Percentiles rank a stretch among this genome's conserved stretches.
Conservation (phyloP, 345 rosid genomes). For the Abelmoschus esculentus region DNA sequence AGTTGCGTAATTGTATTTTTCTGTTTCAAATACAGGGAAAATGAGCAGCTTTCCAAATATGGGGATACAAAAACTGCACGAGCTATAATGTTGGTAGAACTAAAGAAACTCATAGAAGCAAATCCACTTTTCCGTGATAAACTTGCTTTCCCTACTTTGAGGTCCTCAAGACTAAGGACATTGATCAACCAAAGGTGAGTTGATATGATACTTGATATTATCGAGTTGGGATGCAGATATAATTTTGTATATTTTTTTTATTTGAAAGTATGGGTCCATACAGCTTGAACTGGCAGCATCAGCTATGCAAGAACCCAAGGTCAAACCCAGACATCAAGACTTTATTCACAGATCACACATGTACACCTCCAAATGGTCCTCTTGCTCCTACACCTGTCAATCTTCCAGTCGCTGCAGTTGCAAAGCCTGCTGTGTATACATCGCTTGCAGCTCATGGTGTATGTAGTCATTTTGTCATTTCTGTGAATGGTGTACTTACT, state of each 20-base stretch:
- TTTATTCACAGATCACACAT: constrained; percentile 64
- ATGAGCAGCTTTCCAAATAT: constrained; percentile 6
- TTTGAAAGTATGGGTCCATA: neutral
- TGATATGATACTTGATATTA: constrained; percentile 17
- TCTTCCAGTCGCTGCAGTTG: constrained; percentile 19
- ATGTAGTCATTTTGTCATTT: neutral
- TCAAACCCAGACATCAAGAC: constrained; percentile 73
- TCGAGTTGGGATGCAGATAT: neutral
- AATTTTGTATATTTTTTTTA: neutral
- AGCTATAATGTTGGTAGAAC: constrained; percentile 3
- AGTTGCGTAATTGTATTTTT: neutral
- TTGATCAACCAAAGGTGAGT: constrained; percentile 68
- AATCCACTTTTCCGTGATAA: constrained; percentile 72
- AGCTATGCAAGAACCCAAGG: constrained; percentile 79
- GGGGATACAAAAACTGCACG: constrained; percentile 6
- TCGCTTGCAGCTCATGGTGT: constrained; percentile 1
- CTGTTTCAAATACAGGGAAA: neutral
- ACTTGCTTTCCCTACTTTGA: constrained; percentile 57
- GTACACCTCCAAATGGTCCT: constrained; percentile 61
- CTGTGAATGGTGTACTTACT: neutral
- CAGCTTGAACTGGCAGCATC: constrained; percentile 95
- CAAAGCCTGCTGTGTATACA: constrained; percentile 5
- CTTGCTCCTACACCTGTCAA: constrained; percentile 52
- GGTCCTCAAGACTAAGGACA: constrained; percentile 62
- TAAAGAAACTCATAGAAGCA: constrained; percentile 62